Conservation (phyloP, 768 basidiomycete genomes). For the Leccinum aurantiacum region DNA sequence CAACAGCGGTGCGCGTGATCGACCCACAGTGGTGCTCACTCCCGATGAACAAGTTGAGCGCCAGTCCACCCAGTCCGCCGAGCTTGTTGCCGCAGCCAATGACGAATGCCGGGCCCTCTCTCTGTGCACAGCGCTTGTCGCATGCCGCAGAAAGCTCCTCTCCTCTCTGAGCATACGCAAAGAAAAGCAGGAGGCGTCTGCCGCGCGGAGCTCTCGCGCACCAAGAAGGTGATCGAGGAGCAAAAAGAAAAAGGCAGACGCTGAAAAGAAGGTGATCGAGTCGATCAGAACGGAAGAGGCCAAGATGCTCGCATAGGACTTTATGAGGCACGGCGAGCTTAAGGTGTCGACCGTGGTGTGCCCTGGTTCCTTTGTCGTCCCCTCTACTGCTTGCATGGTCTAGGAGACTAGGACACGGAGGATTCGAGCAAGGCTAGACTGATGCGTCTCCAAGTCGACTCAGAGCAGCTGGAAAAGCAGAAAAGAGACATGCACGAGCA, state of each 20-base stretch:
- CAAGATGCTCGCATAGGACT: constrained; percentile 79
- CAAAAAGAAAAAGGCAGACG: constrained; percentile 72
- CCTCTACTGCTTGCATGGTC: not conserved
- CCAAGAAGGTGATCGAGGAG: constrained; percentile 70
- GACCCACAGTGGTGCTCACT: no score
- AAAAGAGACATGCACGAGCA: no score
- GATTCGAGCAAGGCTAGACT: constrained; percentile 82
- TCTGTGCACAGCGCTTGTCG: no score
- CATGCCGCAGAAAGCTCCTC: no score
- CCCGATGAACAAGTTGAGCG: no score
- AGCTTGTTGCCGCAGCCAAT: no score
- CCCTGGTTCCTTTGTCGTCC: constrained; percentile 6
- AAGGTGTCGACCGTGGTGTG: no score
- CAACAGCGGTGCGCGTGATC: no score
- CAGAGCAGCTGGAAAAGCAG: constrained; percentile 49
- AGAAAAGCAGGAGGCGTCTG: constrained; percentile 82
- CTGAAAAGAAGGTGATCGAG: constrained; percentile 62
- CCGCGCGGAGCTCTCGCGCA: constrained; percentile 63
- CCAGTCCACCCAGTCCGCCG: no score
- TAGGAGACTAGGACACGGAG: constrained; percentile 62
- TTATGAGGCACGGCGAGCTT: constrained; percentile 81
- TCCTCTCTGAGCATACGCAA: constrained; percentile 26
- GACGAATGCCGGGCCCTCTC: no score
- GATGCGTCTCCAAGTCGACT: constrained; percentile 54
- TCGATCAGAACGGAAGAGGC: constrained; percentile 66